Evolutionary conservation across 1,284 basidiomycete species (phyloP).

Genomic region (Trichosporon sp.): DNA sequence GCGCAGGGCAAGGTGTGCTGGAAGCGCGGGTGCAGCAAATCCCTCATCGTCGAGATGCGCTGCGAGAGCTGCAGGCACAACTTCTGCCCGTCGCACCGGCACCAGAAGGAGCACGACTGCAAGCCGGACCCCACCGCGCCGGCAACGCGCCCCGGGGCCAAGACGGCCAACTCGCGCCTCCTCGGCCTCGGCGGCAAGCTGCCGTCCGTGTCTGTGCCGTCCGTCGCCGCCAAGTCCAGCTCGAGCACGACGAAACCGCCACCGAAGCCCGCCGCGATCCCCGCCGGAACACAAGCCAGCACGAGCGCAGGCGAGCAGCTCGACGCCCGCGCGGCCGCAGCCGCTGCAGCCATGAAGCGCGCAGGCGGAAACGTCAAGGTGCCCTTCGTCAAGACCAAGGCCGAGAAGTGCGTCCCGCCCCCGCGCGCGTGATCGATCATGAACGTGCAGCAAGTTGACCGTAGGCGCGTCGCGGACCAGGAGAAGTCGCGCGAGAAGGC

Average conservation of each 20-base stretch:
- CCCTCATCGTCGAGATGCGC: conserved; percentile 44
- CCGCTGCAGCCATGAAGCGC: conserved; percentile 41
- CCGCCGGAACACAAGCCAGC: no score
- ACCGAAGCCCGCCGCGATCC: conserved; percentile 9
- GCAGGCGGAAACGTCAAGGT: conserved; percentile 48
- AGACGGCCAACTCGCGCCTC: conserved; percentile 33
- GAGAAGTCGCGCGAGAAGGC: conserved; percentile 37
- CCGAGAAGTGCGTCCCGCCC: conserved; percentile 38
- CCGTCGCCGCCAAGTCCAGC: neutral
- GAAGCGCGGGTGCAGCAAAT: conserved; percentile 42
- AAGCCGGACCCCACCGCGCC: conserved; percentile 20
- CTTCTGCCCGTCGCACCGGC: conserved; percentile 44
- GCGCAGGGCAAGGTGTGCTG: conserved; percentile 47
- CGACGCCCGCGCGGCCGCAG: conserved; percentile 44
- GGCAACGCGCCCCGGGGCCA: conserved; percentile 19
- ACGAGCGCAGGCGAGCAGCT: conserved; percentile 5
- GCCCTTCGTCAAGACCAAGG: conserved; percentile 45
- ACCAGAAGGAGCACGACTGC: conserved; percentile 35
- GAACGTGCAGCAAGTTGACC: neutral
- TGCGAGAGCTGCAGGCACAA: conserved; percentile 42
- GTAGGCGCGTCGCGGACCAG: neutral
- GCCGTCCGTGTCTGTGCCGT: neutral
- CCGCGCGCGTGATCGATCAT: neutral
- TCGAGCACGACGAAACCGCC: neutral
- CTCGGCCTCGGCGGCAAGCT: conserved; percentile 13